Base-by-base conservation (phyloP, 495 filamentous ascomycete genomes). In the Gamarada debralockiae region DNA sequence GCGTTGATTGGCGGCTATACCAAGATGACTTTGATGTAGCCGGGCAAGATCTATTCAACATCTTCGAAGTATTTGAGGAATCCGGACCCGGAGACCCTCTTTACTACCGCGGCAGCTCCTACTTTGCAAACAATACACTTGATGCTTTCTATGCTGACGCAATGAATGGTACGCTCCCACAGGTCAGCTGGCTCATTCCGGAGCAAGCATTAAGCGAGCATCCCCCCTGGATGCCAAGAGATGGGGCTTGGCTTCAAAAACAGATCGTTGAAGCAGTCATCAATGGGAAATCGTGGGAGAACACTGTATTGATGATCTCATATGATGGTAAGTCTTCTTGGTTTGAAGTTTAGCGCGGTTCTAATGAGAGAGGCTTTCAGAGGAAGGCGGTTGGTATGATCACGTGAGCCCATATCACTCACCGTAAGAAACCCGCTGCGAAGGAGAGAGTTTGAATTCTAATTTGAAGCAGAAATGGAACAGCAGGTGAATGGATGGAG, bases 161-260 rank as follows among this genome's bases (percentile, higher is more conserved):
- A 9, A 46, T 44, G 13, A 45, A 41, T 42, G 66, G 66, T 13
- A 66, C 54, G 18, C 48, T 68, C 8, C 66, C 66, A 9, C 53
- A 66, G 45, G 52, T 68, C 17, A 54, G 49, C 22, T 62, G 53
- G 47, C 61, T 68, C 23, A 52, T 68, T 38, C 60, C 60, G 24
- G 64, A 61, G 1, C 61, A 54, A 10, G 60, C 63, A 23, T 49
- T 68, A 33, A 55, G 52, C 13, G 66, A 68, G 55, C 66, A 68
- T 48, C 48, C 57, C 10, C 64, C 64, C 4, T 57, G 66, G 38
- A 40, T 53, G 24, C 66, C 64, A 14, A 57, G 51, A 29, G 66
- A 68, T 47, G 66, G 66, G 15, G 64, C 57, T 2, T 68, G 66
- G 66, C 55, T 66, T 3, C 60, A 65, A 34, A 55, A 68, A 53